These are phyloP conservation scores for Medicago arabica DNA, from an alignment of 306 rosid species.

Conservation along the genomic window DNA sequence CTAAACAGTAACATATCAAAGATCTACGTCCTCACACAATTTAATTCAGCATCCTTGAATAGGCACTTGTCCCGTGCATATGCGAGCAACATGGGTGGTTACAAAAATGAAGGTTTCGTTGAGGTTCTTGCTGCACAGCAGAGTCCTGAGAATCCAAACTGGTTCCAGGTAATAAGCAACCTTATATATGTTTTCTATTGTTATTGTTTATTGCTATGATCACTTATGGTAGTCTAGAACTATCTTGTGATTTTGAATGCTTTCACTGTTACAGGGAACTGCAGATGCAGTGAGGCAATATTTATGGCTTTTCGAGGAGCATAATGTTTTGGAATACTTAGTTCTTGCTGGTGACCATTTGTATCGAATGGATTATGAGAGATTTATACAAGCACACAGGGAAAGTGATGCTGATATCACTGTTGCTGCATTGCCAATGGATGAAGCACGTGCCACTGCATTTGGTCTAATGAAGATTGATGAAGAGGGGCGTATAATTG, in stretches of 20 bases:
- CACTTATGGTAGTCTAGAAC: not conserved
- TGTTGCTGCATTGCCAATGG: conserved; percentile 98
- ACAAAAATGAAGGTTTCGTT: conserved; percentile 95
- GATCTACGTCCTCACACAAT: conserved; percentile 96
- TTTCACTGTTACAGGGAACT: conserved; percentile 65
- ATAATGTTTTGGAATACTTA: conserved; percentile 88
- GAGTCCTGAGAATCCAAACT: conserved; percentile 98
- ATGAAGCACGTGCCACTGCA: conserved; percentile 95
- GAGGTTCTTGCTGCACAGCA: conserved; percentile 99
- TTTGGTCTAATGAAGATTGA: conserved; percentile 98
- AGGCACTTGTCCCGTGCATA: conserved; percentile 96
- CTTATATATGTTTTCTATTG: conserved; percentile 4
- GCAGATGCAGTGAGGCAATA: conserved; percentile 98
- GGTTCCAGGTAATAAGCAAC: conserved; percentile 80
- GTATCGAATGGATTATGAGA: conserved; percentile 97
- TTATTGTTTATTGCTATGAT: not conserved
- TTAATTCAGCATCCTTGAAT: conserved; percentile 93
- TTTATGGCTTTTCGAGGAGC: conserved; percentile 95
- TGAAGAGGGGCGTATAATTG: conserved; percentile 94
- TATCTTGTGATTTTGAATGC: not conserved
- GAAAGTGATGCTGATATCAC: conserved; percentile 98
- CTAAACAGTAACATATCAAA: conserved; percentile 86
- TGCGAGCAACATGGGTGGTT: conserved; percentile 97
- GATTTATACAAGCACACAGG: conserved; percentile 93
- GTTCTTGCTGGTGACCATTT: conserved; percentile 95